Evolutionary conservation across 1,284 basidiomycete genomes (phyloP).

Genomic region (Ustilago cynodontis): DNA sequence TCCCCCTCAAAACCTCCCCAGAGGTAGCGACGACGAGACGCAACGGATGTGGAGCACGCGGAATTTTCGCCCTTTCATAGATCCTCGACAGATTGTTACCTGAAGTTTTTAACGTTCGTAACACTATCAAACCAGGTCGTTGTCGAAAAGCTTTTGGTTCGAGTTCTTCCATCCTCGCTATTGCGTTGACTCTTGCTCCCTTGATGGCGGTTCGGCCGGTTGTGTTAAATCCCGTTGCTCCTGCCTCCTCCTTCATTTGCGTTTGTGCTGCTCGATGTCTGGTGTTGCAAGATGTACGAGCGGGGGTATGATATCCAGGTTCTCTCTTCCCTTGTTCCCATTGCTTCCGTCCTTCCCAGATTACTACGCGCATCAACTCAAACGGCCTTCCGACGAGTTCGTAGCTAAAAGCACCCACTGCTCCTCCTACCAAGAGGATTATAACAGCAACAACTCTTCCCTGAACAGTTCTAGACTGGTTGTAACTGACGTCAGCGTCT

Average conservation of each 20-base stretch:
- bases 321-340: conserved; percentile 63
- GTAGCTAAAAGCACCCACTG: conserved; percentile 63
- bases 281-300: no score
- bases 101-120: conserved; percentile 30
- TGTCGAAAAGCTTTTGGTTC: conserved; percentile 13
- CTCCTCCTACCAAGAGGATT: conserved; percentile 63
- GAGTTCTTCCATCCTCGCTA: conserved; percentile 13
- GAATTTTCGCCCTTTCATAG: conserved; percentile 29
- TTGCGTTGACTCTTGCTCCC: conserved; percentile 32
- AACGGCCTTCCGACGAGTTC: conserved; percentile 69
- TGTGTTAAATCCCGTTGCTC: conserved; percentile 19
- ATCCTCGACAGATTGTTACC: conserved; percentile 27
- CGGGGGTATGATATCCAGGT: conserved; percentile 22
- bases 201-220: conserved; percentile 19
- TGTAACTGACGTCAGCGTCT: conserved; percentile 61
- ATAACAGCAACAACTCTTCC: conserved; percentile 60
- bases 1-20: background rate
- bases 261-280: background rate
- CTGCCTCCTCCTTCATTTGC: background rate
- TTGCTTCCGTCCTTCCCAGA: conserved; percentile 66
- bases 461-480: conserved; percentile 58
- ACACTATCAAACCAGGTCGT: conserved; percentile 23
- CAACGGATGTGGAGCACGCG: conserved; percentile 39
- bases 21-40: conserved; percentile 5
- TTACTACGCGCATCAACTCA: conserved; percentile 68